Evolutionary conservation across 306 rosid genomes (phyloP).

Genomic region (Betula pendula): DNA sequence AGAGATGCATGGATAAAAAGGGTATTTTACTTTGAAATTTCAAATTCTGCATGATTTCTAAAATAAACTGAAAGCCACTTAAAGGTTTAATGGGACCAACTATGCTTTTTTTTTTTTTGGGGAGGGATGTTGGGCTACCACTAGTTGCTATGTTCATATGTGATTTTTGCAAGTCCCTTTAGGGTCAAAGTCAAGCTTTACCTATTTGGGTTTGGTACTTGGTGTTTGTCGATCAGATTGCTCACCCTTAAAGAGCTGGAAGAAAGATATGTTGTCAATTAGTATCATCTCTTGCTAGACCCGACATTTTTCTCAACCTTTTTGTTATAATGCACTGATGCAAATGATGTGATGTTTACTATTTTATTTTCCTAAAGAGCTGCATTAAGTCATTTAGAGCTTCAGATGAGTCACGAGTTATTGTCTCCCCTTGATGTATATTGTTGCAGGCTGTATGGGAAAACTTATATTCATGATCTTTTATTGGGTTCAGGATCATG

Average conservation of each 20-base stretch:
- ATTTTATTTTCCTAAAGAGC: background rate
- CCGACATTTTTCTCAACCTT: background rate
- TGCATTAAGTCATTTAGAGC: background rate
- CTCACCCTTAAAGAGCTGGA: background rate
- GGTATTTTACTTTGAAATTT: background rate
- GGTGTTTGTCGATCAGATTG: background rate
- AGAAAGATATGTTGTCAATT: background rate
- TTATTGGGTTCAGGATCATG: constrained; percentile 71
- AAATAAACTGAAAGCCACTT: background rate
- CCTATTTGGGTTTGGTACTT: background rate
- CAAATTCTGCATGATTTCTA: background rate
- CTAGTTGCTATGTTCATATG: background rate
- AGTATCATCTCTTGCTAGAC: background rate
- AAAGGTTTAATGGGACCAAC: background rate
- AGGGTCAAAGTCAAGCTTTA: background rate
- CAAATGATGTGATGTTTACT: background rate
- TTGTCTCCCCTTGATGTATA: background rate
- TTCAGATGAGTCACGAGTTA: background rate
- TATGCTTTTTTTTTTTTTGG: background rate
- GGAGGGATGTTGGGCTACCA: background rate
- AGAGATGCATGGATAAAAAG: background rate
- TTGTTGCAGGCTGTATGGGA: constrained; percentile 1
- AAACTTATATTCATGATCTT: constrained; percentile 19
- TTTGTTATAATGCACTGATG: background rate
- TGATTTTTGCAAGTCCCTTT: background rate